phyloP scores from a whole-genome alignment of 1,139 yeast genomes.

The Kodamaea derodonti region DNA sequence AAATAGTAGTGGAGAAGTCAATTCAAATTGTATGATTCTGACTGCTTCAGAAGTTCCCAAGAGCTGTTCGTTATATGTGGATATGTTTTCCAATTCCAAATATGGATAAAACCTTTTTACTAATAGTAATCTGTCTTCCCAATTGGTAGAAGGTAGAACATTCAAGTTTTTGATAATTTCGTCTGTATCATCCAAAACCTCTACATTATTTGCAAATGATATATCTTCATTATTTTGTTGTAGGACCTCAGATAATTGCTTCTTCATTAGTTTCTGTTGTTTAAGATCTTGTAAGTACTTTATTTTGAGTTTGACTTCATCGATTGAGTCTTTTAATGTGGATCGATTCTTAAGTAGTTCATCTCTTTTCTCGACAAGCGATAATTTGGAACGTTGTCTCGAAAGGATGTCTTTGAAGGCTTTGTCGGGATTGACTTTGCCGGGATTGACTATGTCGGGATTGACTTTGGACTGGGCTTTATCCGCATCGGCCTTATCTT shows the following conservation, averaged over 20 bases:
- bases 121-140: constrained; percentile 27
- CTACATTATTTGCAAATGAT: not conserved
- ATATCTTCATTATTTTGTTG: constrained; percentile 19
- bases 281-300: constrained; percentile 16
- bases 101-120: constrained; percentile 26
- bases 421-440: not conserved
- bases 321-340: constrained; percentile 16
- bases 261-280: constrained; percentile 13
- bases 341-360: constrained; percentile 20
- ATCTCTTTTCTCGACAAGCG: constrained; percentile 18
- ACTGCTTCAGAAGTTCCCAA: not conserved
- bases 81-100: constrained; percentile 15
- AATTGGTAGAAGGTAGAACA: constrained; percentile 36
- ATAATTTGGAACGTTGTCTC: constrained; percentile 20
- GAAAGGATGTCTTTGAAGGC: not conserved
- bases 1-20: constrained; percentile 24
- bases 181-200: not conserved
- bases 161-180: constrained; percentile 18
- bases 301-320: constrained; percentile 17
- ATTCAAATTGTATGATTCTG: constrained; percentile 19
- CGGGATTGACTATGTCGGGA: not conserved
- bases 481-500: not conserved
- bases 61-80: not conserved
- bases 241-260: constrained; percentile 19
- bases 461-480: not conserved